Percentiles rank a stretch among this genome's conserved stretches.
Conservation (phyloP, 371 early-diverging fungal genomes). For the Mortierella sp. region DNA sequence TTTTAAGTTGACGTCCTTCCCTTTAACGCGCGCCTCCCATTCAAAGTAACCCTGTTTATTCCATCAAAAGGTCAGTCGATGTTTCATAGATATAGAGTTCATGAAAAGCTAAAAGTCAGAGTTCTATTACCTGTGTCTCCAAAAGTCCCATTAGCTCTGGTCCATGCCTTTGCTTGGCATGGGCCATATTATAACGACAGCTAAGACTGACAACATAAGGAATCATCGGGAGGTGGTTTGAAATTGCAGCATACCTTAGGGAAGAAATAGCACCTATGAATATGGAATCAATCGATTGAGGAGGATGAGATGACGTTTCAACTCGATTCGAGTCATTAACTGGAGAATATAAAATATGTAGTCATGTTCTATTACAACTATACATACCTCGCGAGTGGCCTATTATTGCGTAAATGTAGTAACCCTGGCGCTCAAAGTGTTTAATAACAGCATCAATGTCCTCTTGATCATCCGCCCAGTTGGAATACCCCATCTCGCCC, state of each 20-base stretch:
- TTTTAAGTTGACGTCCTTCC: slow-evolving; percentile 42
- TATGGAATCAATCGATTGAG: not conserved
- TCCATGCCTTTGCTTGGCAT: slow-evolving; percentile 43
- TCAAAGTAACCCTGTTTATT: slow-evolving; percentile 47
- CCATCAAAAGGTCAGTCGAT: not conserved
- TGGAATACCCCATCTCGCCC: slow-evolving; percentile 65
- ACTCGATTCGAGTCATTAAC: not conserved
- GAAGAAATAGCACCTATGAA: slow-evolving; percentile 64
- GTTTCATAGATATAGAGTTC: not conserved
- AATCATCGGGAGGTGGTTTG: slow-evolving; percentile 48
- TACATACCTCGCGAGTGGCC: slow-evolving; percentile 44
- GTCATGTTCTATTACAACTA: too few species aligned
- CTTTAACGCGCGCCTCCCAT: slow-evolving; percentile 43
- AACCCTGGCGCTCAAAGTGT: slow-evolving; percentile 67
- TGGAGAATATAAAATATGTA: not conserved
- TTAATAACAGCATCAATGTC: slow-evolving; percentile 67
- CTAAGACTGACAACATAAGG: slow-evolving; percentile 64
- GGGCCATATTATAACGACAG: slow-evolving; percentile 67
- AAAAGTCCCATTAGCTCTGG: slow-evolving; percentile 40
- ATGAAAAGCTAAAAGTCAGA: not conserved
- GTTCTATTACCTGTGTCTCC: slow-evolving; percentile 41
- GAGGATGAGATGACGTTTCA: not conserved
- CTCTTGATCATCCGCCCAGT: slow-evolving; percentile 64
- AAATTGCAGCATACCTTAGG: slow-evolving; percentile 67
- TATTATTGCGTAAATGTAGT: slow-evolving; percentile 68